These are phyloP conservation scores for Corylus heterophylla DNA, from an alignment of 306 rosid species.

Conservation along the genomic window DNA sequence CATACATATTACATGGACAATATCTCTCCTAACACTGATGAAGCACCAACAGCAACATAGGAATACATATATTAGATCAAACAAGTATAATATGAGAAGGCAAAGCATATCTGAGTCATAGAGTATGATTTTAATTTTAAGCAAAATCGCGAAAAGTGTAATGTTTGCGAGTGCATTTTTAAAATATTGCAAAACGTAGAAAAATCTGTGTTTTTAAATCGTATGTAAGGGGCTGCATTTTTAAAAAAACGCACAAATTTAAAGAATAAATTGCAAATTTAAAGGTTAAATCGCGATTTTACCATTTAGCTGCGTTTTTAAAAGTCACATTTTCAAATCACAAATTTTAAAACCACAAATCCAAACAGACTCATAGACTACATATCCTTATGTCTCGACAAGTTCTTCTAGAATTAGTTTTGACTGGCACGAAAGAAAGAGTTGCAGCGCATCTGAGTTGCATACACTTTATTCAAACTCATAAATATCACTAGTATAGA, in stretches of 20 bases:
- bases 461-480: neutral
- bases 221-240: too few species aligned
- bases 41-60: neutral
- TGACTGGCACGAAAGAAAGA: neutral
- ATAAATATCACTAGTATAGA: slow-evolving; percentile 1
- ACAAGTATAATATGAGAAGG: neutral
- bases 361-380: neutral
- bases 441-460: neutral
- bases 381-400: neutral
- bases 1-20: neutral
- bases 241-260: too few species aligned
- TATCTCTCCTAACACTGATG: neutral
- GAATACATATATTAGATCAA: neutral
- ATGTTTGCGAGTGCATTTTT: too few species aligned
- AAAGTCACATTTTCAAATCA: too few species aligned
- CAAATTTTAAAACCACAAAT: too few species aligned
- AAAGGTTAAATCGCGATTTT: too few species aligned
- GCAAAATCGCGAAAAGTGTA: too few species aligned
- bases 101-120: slow-evolving; percentile 1
- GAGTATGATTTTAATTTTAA: too few species aligned
- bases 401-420: slow-evolving; percentile 6
- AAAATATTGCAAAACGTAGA: too few species aligned
- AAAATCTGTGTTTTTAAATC: too few species aligned
- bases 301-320: too few species aligned
- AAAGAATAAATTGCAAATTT: too few species aligned